Evolutionary conservation across 2,329 filamentous ascomycete genomes (phyloP), one percentile per base, ranked within the genome.

Genomic region (Rasamsonia emersonii): DNA sequence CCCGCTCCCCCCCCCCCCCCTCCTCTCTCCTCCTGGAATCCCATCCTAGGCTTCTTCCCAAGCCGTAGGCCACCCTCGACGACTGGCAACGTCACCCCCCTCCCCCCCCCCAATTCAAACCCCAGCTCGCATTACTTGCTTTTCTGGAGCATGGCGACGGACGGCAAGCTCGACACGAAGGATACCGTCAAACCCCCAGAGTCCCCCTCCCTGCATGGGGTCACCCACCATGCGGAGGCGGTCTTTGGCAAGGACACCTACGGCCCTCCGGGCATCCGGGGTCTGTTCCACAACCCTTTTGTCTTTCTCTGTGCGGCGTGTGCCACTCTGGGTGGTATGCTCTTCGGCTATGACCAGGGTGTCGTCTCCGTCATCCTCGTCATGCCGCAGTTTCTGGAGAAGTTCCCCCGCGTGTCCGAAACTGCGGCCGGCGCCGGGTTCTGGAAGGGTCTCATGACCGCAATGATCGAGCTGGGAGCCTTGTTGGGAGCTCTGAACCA

Each of bases 401-500:
- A 54, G 1, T 71, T 71, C 32, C 54, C 63, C 8, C 55, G 58
- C 9, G 59, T 70, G 3, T 56, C 60, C 0, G 53, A 57, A 11
- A 50, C 49, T 5, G 55, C 60, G 7, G 43, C 50, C 5, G 56
- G 56, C 4, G 50, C 54, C 4, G 57, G 58, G 0, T 63, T 63
- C 37, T 59, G 54, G 48, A 63, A 62, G 37, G 60, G 60, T n/a
- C 36, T 63, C 39, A 55, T 72, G 54, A 73, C 69, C 6, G 69
- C 69, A 3, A 72, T 72, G 67, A 65, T 73, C 30, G 67, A 72
- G 38, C 42, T 72, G 13, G 68, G 70, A n/a, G 70, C 68, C 6
- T 49, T 71, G 11, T 30, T 63, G 3, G 59, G 64, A 31, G 63
- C 64, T 3, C 33, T 68, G 13, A 66, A 64, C 21, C 59, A 65